phyloP scores from a whole-genome alignment of 257 asterid genomes.

The Pogostemon cablin region DNA sequence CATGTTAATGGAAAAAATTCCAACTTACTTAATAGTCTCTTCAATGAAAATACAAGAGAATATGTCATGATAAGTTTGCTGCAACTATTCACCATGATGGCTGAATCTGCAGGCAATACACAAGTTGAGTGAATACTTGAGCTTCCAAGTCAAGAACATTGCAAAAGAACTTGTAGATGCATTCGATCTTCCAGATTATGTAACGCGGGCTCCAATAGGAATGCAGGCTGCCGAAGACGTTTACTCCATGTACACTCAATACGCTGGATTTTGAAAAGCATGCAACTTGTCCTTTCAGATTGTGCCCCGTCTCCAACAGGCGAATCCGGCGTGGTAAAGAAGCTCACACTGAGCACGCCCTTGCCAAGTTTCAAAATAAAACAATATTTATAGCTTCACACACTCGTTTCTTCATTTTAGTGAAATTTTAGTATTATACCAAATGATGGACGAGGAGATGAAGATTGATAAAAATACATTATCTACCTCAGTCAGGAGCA shows the following conservation, averaged over 20 bases:
- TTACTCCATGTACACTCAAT: constrained; percentile 76
- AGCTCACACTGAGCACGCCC: constrained; percentile 5
- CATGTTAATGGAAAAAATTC: background rate
- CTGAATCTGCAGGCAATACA: constrained; percentile 78
- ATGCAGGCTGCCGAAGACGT: constrained; percentile 72
- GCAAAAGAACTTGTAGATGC: constrained; percentile 91
- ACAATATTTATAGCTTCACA: background rate
- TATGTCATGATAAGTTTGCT: background rate
- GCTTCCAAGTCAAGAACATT: constrained; percentile 87
- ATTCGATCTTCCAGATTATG: constrained; percentile 94
- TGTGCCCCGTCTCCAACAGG: too few relatives aligned
- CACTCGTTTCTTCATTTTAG: background rate
- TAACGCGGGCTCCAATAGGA: constrained; percentile 91
- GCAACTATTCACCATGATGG: background rate
- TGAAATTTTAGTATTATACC: background rate
- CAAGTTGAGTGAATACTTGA: constrained; percentile 75
- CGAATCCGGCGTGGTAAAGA: background rate
- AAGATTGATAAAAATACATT: background rate
- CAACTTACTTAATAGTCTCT: background rate
- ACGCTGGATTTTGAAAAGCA: constrained; percentile 60
- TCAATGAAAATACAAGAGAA: background rate
- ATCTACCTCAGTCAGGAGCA: background rate
- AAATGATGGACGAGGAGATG: background rate
- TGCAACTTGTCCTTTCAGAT: background rate
- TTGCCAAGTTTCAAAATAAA: constrained; percentile 10